These are phyloP conservation scores for Aureobasidium sp. DNA, from an alignment of 2,329 filamentous ascomycete species.

Conservation along the genomic window DNA sequence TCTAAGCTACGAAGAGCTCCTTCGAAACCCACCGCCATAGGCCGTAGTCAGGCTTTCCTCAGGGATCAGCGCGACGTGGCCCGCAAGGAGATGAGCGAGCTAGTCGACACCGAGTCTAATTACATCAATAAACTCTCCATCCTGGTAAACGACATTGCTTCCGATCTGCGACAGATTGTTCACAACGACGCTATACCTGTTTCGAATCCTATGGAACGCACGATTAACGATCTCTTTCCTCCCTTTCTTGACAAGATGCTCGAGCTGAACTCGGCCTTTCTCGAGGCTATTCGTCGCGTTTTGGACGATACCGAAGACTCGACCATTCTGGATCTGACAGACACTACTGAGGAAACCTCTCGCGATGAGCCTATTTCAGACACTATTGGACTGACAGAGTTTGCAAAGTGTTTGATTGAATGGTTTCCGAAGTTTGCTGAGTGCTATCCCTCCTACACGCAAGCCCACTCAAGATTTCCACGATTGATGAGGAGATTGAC, in stretches of 20 bases:
- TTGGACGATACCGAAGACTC: slow-evolving; percentile 79
- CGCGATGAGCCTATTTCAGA: slow-evolving; percentile 40
- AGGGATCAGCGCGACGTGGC: slow-evolving; percentile 76
- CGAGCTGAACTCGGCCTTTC: slow-evolving; percentile 70
- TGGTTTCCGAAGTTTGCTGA: slow-evolving; percentile 92
- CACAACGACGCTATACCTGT: slow-evolving; percentile 11
- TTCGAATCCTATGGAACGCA: slow-evolving; percentile 36
- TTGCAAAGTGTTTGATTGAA: slow-evolving; percentile 74
- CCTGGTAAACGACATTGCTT: slow-evolving; percentile 70
- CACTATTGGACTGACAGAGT: slow-evolving; percentile 59
- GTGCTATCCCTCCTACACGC: slow-evolving; percentile 89
- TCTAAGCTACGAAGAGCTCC: slow-evolving; percentile 76
- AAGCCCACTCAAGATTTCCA: slow-evolving; percentile 78
- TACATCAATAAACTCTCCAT: slow-evolving; percentile 86
- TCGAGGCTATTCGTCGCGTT: slow-evolving; percentile 64
- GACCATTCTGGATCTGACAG: slow-evolving; percentile 67
- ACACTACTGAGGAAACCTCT: slow-evolving; percentile 33
- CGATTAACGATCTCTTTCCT: slow-evolving; percentile 61
- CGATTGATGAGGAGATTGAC: slow-evolving; percentile 71
- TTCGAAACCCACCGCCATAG: slow-evolving; percentile 74
- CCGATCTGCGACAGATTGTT: slow-evolving; percentile 67
- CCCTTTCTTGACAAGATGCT: slow-evolving; percentile 71
- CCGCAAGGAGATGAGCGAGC: slow-evolving; percentile 78
- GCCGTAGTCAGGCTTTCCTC: slow-evolving; percentile 67
- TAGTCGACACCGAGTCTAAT: slow-evolving; percentile 87